phyloP scores from a whole-genome alignment of 257 asterid genomes.

The Nicotiana noctiflora region DNA sequence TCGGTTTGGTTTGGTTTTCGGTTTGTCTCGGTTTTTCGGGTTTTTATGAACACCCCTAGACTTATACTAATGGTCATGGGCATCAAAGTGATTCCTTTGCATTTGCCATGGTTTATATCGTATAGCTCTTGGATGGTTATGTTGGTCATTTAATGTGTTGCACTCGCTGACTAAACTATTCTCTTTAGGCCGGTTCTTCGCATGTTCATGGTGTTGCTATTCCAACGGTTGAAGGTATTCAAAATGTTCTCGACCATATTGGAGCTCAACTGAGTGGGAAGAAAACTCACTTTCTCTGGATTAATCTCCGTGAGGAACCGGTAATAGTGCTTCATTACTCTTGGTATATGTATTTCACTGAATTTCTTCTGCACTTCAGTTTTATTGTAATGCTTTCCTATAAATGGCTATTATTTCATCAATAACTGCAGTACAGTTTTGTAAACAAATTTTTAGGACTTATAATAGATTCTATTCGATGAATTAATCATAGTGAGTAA shows the following conservation, averaged over 20 bases:
- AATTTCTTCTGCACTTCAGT: not conserved
- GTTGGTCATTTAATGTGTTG: not conserved
- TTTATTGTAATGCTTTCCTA: not conserved
- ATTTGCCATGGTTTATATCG: not conserved
- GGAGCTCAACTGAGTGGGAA: slow-evolving; percentile 60
- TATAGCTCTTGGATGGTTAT: not conserved
- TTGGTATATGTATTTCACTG: not conserved
- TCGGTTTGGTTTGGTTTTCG: too few species aligned
- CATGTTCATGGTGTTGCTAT: slow-evolving; percentile 98
- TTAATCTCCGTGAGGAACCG: slow-evolving; percentile 97
- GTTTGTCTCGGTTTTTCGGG: too few species aligned
- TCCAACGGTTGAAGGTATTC: slow-evolving; percentile 88
- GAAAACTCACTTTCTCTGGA: slow-evolving; percentile 72
- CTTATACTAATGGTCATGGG: not conserved
- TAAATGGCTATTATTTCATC: not conserved
- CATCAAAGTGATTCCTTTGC: not conserved
- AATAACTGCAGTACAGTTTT: not conserved
- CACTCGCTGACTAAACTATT: slow-evolving; percentile 7
- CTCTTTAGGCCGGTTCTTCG: slow-evolving; percentile 54
- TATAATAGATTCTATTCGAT: not conserved
- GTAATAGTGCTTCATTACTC: slow-evolving; percentile 29
- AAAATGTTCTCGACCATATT: slow-evolving; percentile 82
- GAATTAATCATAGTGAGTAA: not conserved
- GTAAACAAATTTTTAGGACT: not conserved
- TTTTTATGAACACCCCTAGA: too few species aligned